These are phyloP conservation scores for Orbilia oligospora DNA, from an alignment of 2,329 filamentous ascomycete genomes.

Conservation along the genomic window DNA sequence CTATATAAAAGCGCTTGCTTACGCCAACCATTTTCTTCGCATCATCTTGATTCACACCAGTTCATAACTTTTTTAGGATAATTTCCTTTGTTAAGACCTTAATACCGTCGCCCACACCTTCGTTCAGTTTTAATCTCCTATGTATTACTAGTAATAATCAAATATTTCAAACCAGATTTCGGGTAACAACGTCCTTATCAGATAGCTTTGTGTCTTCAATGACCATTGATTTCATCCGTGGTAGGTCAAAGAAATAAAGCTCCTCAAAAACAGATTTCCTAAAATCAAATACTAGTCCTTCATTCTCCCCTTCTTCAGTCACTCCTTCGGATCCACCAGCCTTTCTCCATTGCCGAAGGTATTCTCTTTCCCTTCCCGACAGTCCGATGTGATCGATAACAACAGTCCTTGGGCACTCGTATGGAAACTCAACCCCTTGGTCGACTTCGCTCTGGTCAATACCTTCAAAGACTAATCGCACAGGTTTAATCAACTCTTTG, in stretches of 20 bases:
- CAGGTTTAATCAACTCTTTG: conserved; percentile 27
- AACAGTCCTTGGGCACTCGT: conserved; percentile 29
- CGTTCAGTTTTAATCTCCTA: conserved; percentile 1
- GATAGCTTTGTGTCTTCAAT: background rate
- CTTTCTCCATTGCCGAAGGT: conserved; percentile 45
- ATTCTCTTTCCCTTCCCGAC: conserved; percentile 21
- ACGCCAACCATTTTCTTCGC: conserved; percentile 20
- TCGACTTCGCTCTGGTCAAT: conserved; percentile 23
- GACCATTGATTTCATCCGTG: conserved; percentile 11
- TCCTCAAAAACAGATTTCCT: conserved; percentile 57
- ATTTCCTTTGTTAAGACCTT: conserved; percentile 19
- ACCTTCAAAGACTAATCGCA: conserved; percentile 29
- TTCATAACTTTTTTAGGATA: conserved; percentile 1
- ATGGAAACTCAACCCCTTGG: conserved; percentile 34
- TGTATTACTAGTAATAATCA: conserved; percentile 30
- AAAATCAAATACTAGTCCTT: conserved; percentile 44
- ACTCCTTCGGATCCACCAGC: conserved; percentile 44
- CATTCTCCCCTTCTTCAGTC: conserved; percentile 34
- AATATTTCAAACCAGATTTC: background rate
- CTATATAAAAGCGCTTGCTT: conserved; percentile 38
- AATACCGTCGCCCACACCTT: background rate
- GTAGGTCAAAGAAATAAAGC: conserved; percentile 53
- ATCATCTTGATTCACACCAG: background rate
- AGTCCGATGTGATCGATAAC: conserved; percentile 27
- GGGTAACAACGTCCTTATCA: background rate